These are phyloP conservation scores for Carex myosuroides DNA, from an alignment of 176 grass and related monocot species.

Conservation along the genomic window DNA sequence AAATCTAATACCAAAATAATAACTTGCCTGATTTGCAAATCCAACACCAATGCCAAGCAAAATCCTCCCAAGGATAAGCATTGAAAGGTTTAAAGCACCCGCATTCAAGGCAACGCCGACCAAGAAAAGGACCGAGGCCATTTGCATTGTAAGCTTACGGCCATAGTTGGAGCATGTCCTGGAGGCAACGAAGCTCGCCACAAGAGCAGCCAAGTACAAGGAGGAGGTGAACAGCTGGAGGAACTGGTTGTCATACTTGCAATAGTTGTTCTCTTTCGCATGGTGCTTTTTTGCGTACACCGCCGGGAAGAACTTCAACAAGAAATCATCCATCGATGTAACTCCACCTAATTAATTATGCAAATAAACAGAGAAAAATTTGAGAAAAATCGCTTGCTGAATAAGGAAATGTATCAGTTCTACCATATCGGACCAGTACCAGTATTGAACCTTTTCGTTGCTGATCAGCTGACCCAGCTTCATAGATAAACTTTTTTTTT, in stretches of 20 bases:
- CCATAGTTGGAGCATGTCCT: constrained; percentile 29
- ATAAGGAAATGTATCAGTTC: too few species aligned
- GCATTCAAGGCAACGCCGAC: constrained; percentile 20
- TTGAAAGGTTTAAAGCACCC: background rate
- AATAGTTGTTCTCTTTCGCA: constrained; percentile 56
- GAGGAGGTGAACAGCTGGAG: constrained; percentile 65
- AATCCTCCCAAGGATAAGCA: constrained; percentile 64
- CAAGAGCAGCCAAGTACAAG: constrained; percentile 53
- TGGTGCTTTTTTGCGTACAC: constrained; percentile 44
- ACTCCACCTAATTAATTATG: constrained; percentile 34
- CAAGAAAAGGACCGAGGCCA: constrained; percentile 43
- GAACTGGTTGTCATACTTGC: constrained; percentile 54
- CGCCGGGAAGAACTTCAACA: constrained; percentile 33
- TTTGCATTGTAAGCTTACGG: constrained; percentile 35
- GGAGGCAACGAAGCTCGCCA: constrained; percentile 41
- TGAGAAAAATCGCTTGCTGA: too few species aligned
- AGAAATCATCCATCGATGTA: constrained; percentile 59
- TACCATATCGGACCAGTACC: background rate
- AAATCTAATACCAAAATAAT: background rate
- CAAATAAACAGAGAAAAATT: background rate
- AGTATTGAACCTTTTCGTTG: background rate
- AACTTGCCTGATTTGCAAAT: constrained; percentile 42
- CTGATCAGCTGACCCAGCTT: background rate
- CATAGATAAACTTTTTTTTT: background rate
- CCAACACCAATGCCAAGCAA: constrained; percentile 50